phyloP scores from a whole-genome alignment of 129 eudicot species.

The Flaveria robusta region DNA sequence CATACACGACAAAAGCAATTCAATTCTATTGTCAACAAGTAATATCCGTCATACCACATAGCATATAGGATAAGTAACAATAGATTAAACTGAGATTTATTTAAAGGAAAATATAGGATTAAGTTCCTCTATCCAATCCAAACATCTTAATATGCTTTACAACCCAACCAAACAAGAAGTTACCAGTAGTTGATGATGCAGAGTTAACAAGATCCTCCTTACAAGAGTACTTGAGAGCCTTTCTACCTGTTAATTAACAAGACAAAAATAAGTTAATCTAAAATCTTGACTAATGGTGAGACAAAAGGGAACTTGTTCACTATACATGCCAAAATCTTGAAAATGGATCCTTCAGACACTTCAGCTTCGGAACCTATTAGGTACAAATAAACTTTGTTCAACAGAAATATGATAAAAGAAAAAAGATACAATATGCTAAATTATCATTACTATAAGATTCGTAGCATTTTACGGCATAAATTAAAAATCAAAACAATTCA shows the following conservation, averaged over 20 bases:
- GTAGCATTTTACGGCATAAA: too few relatives aligned
- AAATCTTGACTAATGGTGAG: background rate
- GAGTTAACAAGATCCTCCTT: constrained; percentile 3
- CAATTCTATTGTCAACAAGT: too few relatives aligned
- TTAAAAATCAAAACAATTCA: background rate
- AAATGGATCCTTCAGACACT: background rate
- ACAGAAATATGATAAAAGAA: background rate
- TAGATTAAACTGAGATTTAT: too few relatives aligned
- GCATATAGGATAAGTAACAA: too few relatives aligned
- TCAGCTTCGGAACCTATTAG: background rate
- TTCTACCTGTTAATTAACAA: background rate
- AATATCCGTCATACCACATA: too few relatives aligned
- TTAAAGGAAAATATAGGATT: too few relatives aligned
- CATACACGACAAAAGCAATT: too few relatives aligned
- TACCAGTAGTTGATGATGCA: background rate
- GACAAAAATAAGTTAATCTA: background rate
- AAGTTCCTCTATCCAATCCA: background rate
- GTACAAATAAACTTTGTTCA: background rate
- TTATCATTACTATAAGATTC: background rate
- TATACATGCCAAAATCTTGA: background rate
- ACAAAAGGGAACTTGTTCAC: background rate
- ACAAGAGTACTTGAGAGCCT: background rate
- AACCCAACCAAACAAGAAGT: background rate
- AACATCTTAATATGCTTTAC: background rate
- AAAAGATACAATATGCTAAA: background rate